Base-by-base conservation (phyloP, 2,329 filamentous ascomycete species). In the Elsinoe australis region DNA sequence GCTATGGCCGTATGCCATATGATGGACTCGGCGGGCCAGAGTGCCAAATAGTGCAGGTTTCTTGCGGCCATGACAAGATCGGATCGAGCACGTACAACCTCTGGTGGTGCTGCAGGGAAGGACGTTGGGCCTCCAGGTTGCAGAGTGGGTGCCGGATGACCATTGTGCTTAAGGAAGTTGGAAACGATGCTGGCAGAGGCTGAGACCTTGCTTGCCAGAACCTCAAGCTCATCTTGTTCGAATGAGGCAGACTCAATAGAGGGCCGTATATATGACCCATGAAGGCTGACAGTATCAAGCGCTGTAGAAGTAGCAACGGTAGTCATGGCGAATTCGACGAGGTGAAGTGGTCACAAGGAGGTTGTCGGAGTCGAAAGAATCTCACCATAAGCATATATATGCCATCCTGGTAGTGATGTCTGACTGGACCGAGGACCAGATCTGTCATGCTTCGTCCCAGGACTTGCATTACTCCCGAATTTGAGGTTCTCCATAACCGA, bases 81-180 rank as follows among this genome's bases (percentile, higher is more conserved):
- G 10, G 39, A 32, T 5, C 24, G 24, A 17, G 24, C 39, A 31
- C 28, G 39, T 17, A 15, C 14, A 2, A 44, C 24, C 6, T 44
- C 39, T 9, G 24, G 4, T 8, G 54, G 54, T 3, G 35, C 35
- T 10, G 35, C 9, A 14, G 35, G 35, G 21, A 39, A 39, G 9
- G 19, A 10, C 3, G 10, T 24, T 24, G 39, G 39, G 21, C 39
- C 39, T 29, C 28, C 39, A 5, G 18, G 24, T 10, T 32, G 24
- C 6, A 44, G 31, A 6, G 22, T 3, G 8, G 39, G 39, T 29
- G 14, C 24, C 19, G 39, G 19, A 18, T 44, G 26, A 3, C n/a
- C 39, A 14, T 18, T 29, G 8, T 19, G 24, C n/a, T 44, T 8
- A 26, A 44, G 39, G 18, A 44, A 44, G 39, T 39, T 14, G 24